Evolutionary conservation across 2,329 filamentous ascomycete genomes (phyloP).

Genomic region (Rosellinia necatrix): DNA sequence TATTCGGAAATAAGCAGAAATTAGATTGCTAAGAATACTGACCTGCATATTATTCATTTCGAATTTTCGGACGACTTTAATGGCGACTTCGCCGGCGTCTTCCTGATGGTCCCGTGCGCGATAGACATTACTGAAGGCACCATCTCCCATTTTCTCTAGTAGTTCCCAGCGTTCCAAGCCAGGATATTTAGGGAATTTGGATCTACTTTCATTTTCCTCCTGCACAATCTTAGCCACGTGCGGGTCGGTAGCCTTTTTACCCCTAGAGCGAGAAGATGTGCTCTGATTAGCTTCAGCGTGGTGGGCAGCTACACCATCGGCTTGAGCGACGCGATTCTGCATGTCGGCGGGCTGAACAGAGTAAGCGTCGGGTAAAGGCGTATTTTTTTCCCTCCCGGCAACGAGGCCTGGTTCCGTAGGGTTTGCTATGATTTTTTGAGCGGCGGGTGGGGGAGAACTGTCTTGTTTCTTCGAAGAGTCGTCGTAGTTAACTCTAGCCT

Average conservation of each 20-base stretch:
- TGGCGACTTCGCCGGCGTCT: constrained; percentile 80
- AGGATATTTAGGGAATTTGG: constrained; percentile 84
- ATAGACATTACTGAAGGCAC: constrained; percentile 98
- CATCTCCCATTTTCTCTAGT: constrained; percentile 97
- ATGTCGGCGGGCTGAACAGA: constrained; percentile 64
- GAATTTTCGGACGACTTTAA: constrained; percentile 98
- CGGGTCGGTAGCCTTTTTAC: constrained; percentile 58
- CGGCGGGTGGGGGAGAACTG: constrained; percentile 46
- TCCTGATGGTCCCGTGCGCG: constrained; percentile 77
- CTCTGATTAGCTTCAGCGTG: constrained; percentile 66
- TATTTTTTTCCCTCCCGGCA: constrained; percentile 51
- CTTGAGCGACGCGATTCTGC: constrained; percentile 71
- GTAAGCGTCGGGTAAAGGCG: constrained; percentile 59
- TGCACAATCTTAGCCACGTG: constrained; percentile 86
- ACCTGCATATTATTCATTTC: constrained; percentile 99
- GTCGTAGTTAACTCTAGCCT: constrained; percentile 73
- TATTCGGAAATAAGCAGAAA: constrained; percentile 35
- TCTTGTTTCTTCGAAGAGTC: constrained; percentile 57
- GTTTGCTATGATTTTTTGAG: constrained; percentile 60
- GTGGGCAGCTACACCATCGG: constrained; percentile 67
- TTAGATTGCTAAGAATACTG: constrained; percentile 56
- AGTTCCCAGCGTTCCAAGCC: constrained; percentile 85
- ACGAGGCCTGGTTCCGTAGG: constrained; percentile 48
- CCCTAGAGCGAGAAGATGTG: constrained; percentile 44
- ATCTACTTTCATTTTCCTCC: constrained; percentile 85